Evolutionary conservation across 768 basidiomycete genomes (phyloP).

Genomic region (Steccherinum ochraceum): DNA sequence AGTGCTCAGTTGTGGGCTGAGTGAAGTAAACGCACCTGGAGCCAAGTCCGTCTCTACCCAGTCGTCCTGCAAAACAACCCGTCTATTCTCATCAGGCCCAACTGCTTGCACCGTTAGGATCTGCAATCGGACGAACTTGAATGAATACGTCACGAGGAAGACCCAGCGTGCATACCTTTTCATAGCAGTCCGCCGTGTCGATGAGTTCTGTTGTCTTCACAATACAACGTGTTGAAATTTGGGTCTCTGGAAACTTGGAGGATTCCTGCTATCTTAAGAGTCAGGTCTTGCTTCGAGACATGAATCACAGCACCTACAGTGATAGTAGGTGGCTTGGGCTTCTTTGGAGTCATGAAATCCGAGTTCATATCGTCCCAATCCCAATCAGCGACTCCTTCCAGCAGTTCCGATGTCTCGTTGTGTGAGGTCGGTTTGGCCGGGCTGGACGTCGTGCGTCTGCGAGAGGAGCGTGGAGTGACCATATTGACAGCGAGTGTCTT

Average conservation of each 20-base stretch:
- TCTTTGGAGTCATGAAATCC: constrained; percentile 47
- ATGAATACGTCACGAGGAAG: too few species aligned
- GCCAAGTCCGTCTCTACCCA: constrained; percentile 65
- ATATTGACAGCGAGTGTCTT: background rate
- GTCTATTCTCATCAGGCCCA: constrained; percentile 30
- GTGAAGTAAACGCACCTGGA: too few species aligned
- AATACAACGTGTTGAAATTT: constrained; percentile 37
- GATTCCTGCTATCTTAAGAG: background rate
- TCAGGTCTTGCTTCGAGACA: background rate
- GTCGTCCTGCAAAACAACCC: constrained; percentile 66
- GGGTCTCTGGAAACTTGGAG: background rate
- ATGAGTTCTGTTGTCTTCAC: constrained; percentile 41
- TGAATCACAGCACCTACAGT: background rate
- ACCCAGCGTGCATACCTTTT: constrained; percentile 9
- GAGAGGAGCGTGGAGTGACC: constrained; percentile 1
- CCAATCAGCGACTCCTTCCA: constrained; percentile 68
- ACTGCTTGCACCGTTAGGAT: constrained; percentile 44
- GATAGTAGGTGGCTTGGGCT: constrained; percentile 20
- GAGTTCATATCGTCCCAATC: constrained; percentile 56
- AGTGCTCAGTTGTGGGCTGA: too few species aligned
- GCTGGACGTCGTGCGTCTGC: background rate
- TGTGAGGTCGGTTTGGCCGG: constrained; percentile 4
- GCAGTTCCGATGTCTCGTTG: constrained; percentile 36
- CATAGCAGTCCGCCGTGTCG: constrained; percentile 2
- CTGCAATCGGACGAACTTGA: constrained; percentile 32